Conservation (phyloP, 148 eudicot species). For the Rhododendron kiyosumense region DNA sequence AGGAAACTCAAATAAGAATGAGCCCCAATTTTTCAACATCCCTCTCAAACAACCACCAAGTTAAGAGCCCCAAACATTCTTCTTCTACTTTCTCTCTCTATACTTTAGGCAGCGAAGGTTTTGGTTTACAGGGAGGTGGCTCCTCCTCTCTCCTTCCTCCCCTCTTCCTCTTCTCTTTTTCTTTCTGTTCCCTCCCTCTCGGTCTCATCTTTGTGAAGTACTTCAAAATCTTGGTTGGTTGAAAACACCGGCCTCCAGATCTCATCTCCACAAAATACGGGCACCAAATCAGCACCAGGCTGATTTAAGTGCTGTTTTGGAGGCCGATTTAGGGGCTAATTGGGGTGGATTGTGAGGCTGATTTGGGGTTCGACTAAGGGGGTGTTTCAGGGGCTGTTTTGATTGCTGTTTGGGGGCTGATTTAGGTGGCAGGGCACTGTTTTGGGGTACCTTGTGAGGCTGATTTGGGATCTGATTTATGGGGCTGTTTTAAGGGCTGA, state of each 20-base stretch:
- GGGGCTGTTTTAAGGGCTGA: too few species aligned
- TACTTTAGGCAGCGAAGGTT: neutral
- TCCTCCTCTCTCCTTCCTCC: neutral
- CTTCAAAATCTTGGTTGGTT: conserved; percentile 18
- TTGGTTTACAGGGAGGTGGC: neutral
- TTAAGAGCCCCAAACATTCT: neutral
- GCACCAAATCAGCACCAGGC: conserved; percentile 29
- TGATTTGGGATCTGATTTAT: neutral
- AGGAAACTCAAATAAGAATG: conserved; percentile 1
- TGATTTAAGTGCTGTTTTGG: neutral
- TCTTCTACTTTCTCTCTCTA: neutral
- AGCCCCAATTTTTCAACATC: neutral
- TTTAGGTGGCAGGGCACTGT: neutral
- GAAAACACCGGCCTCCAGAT: conserved; percentile 42
- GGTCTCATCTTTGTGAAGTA: neutral
- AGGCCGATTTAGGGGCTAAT: neutral
- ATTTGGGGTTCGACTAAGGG: neutral
- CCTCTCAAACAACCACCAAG: neutral
- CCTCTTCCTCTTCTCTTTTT: neutral
- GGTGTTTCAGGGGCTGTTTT: neutral
- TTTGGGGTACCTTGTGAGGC: neutral
- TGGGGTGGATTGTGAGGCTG: neutral
- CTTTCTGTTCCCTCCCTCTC: neutral
- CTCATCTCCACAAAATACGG: conserved; percentile 62
- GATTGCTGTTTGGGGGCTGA: neutral